Evolutionary conservation across 805 yeast species (phyloP), one percentile per base, ranked within the genome.

Genomic region (Isabelozyma heimii): DNA sequence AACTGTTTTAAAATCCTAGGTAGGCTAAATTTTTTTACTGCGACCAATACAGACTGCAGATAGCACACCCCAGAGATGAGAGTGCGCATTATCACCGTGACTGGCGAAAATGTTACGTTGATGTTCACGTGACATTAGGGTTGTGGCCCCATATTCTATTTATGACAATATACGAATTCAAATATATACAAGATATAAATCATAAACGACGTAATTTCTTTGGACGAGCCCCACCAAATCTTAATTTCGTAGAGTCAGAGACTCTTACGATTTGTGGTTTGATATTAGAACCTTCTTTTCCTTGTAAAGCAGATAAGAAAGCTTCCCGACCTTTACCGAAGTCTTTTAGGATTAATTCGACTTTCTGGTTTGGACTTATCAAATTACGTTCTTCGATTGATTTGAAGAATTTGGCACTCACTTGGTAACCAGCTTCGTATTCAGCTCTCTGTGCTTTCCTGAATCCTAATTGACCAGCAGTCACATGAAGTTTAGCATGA

Each of bases 291-390:
- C 97, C 97, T 73, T 92, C 98, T 63, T 87, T 88, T 58, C 97
- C 97, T 59, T 82, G 82, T 55, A 92, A 77, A 1, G 96, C 96
- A 46, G 84, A 85, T 48, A 83, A 71, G 56, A 94, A 91, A 1
- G 96, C 97, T 52, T 82, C 84, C 67, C 97, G 82, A 40, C 97
- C 97, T 62, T 88, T 88, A 46, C 97, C 97, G 57, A 86, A 90
- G 56, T 89, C 89, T 56, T 84, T 84, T 58, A 91, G 73, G 16
- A 89, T 82, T 41, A 92, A 66, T 66, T 92, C 97, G 26, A 92
- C 73, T 53, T 84, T 79, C 54, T 81, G 81, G 46, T 64, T 69
- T 3, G 73, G 69, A 40, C 79, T 79, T 43, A 84, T 63, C 48
- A 77, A 72, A 37, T 77, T 79, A 53, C 75, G 79, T 62, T 84